phyloP scores from a whole-genome alignment of 2,329 filamentous ascomycete species.

The Penicillium sp. region DNA sequence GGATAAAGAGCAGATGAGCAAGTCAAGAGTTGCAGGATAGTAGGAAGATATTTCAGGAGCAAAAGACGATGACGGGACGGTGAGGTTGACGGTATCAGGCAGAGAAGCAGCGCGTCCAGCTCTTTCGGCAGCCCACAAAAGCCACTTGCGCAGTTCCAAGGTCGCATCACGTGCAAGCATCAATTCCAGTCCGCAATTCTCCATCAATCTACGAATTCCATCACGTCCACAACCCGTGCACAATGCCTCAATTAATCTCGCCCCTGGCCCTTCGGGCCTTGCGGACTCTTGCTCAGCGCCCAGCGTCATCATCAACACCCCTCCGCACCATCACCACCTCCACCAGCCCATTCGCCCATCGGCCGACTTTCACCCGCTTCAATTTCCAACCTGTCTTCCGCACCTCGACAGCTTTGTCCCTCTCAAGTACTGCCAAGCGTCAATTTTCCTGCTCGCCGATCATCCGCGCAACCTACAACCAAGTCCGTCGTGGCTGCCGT shows the following conservation, averaged over 20 bases:
- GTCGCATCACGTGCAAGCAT: constrained; percentile 20
- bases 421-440: constrained; percentile 27
- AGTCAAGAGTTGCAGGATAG: too few species aligned
- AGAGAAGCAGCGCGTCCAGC: constrained; percentile 34
- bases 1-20: too few species aligned
- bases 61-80: constrained; percentile 12
- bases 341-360: constrained; percentile 13
- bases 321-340: constrained; percentile 24
- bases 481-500: constrained; percentile 71
- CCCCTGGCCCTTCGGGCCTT: constrained; percentile 34
- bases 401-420: constrained; percentile 22
- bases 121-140: constrained; percentile 24
- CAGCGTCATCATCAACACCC: constrained; percentile 15
- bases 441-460: constrained; percentile 55
- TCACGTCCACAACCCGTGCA: constrained; percentile 11
- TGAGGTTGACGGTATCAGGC: constrained; percentile 20
- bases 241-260: constrained; percentile 33
- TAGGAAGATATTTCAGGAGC: too few species aligned
- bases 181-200: constrained; percentile 15
- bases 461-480: constrained; percentile 62
- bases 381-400: constrained; percentile 29
- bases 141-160: constrained; percentile 24
- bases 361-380: constrained; percentile 18
- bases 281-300: constrained; percentile 30
- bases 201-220: neutral